These are phyloP conservation scores for Saprolegnia parasitica DNA, from an alignment of 352 stramenopile genomes.

Conservation along the genomic window DNA sequence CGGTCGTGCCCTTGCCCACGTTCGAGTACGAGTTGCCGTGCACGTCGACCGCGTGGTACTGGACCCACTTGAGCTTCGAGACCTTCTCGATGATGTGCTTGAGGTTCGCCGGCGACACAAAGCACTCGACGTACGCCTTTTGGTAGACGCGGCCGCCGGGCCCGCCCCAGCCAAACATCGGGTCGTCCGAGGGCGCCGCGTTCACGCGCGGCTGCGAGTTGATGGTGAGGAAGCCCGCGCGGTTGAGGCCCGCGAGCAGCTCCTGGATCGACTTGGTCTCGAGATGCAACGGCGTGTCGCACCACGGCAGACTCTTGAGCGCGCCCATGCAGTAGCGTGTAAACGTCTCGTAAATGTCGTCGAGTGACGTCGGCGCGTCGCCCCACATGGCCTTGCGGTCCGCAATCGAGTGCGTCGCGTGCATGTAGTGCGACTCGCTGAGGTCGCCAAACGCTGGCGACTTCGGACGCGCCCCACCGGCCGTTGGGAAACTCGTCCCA, in stretches of 20 bases:
- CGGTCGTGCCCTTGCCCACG: conserved; percentile 86
- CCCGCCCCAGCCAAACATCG: conserved; percentile 95
- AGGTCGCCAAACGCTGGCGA: conserved; percentile 95
- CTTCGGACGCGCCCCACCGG: conserved; percentile 93
- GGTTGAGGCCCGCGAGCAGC: conserved; percentile 69
- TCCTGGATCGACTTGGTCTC: conserved; percentile 90
- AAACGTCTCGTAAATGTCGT: conserved; percentile 96
- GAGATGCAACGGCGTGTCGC: conserved; percentile 91
- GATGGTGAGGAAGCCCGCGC: conserved; percentile 92
- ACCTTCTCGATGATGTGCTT: conserved; percentile 87
- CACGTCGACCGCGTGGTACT: conserved; percentile 89
- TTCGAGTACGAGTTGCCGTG: conserved; percentile 90
- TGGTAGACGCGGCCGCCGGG: conserved; percentile 95
- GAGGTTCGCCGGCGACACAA: conserved; percentile 91
- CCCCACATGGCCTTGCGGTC: conserved; percentile 93
- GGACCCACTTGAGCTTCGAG: conserved; percentile 72
- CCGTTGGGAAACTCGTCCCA: conserved; percentile 98
- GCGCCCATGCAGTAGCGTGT: conserved; percentile 94
- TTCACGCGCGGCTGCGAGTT: conserved; percentile 94
- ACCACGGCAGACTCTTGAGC: conserved; percentile 96
- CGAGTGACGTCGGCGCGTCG: conserved; percentile 72
- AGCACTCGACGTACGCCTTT: conserved; percentile 99
- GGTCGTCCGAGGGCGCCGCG: conserved; percentile 85
- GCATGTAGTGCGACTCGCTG: conserved; percentile 94
- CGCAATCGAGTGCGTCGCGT: conserved; percentile 48